Evolutionary conservation across 2,329 filamentous ascomycete genomes (phyloP), one percentile per base, ranked within the genome.

Genomic region (Erysiphe pulchra): DNA sequence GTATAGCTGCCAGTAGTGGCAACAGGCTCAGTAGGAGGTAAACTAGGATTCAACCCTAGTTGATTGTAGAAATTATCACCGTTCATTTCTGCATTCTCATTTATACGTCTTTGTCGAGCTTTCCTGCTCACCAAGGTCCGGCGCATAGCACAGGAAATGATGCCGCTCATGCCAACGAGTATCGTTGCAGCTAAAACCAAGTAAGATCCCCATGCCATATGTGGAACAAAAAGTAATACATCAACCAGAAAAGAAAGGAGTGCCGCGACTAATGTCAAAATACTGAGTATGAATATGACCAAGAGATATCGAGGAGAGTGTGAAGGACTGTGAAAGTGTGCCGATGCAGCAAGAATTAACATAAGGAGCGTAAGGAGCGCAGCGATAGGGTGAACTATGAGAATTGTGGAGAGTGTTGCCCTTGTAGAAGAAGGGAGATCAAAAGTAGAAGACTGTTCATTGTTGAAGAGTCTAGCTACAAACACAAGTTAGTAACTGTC

Each of bases 71-170:
- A 94, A 57, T 86, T 90, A 55, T 90, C 77, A 28, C 87, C 87
- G 59, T 82, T 95, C 86, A 95, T 95, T 59, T 95, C 86, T 8
- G 86, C 83, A 58, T 95, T 93, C 60, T 92, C 81, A 2, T 77
- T 84, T 57, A 95, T 92, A 41, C 84, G 75, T 65, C 78, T 83
- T 68, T 90, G 86, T 50, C 86, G 73, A n/a, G 86, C 82, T 64
- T 94, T 94, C 54, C 87, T 75, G 60, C 82, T 82, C 49, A 94
- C 82, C 47, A 95, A 66, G 2, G 86, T 92, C 49, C 87, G 76
- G 51, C 90, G 80, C 85, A 95, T 95, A 18, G 84, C 85, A 59
- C 86, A 98, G 9, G 85, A 86, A 33, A 94, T 76, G 47, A 98
- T 71, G 38, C 78, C 80, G 57, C 82, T 81, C 20, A 83, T 67